Evolutionary conservation across 2,329 filamentous ascomycete genomes (phyloP), one percentile per base, ranked within the genome.

Genomic region (Chaetomiaceae sp.): DNA sequence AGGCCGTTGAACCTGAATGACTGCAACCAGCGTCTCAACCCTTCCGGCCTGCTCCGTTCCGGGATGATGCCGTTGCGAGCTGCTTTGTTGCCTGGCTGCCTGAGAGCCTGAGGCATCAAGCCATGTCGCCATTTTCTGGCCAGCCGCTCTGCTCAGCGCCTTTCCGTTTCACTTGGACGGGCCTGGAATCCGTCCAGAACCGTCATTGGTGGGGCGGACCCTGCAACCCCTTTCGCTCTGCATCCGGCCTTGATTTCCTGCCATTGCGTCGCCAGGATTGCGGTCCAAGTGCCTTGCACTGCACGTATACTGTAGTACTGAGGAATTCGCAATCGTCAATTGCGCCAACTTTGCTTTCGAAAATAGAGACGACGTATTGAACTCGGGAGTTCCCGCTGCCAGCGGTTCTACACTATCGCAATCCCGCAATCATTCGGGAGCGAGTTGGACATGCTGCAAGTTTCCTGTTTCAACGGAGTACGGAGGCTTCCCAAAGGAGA

Each of bases 161-260:
- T 68, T 70, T 10, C 66, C 51, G 68, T 70, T 70, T 70, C 67
- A 69, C 61, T 60, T 63, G 41, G 53, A 30, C n/a, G n/a, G n/a
- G 44, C 37, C 34, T 37, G 44, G 10, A 20, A 21, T 34, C 42
- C 34, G 20, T 34, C 42, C 34, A 30, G 33, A 44, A 44, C 38
- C 41, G 38, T 52, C 38, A 67, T 67, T 68, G 65, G 65, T 53
- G 53, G 51, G 43, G 31, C 25, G 25, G 25, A 10, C 25, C 25
- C 66, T 70, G 67, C 68, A 27, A 69, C 65, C 68, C 68, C 68
- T 68, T 66, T 68, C 62, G 53, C 49, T 59, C 64, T 69, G 68
- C 68, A 70, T 65, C 56, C 43, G 52, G 49, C 53, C 53, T 50
- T 55, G 51, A n/a, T 27, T 55, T 52, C 40, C 45, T 55, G 48